phyloP scores from a whole-genome alignment of 2,329 filamentous ascomycete species.

The Diaporthe capsici region DNA sequence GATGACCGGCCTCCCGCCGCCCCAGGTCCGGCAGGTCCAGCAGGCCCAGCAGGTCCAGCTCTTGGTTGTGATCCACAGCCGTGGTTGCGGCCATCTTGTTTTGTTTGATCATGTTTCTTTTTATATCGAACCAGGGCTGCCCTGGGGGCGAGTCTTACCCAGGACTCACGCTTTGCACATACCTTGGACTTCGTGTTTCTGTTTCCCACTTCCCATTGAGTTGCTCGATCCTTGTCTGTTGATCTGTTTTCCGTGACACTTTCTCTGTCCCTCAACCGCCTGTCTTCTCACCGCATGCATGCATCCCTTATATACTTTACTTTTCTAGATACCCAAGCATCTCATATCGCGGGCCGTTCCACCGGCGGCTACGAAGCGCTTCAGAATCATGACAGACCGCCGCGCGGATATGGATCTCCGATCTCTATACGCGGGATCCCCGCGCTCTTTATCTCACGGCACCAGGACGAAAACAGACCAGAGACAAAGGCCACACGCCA shows the following conservation, averaged over 20 bases:
- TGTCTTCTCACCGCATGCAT: slow-evolving; percentile 20
- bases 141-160: slow-evolving; percentile 15
- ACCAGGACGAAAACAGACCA: slow-evolving; percentile 7
- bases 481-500: slow-evolving; percentile 30
- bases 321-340: neutral
- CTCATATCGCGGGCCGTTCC: slow-evolving; percentile 20
- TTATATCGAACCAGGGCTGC: slow-evolving; percentile 18
- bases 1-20: slow-evolving; percentile 27
- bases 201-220: slow-evolving; percentile 5
- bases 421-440: slow-evolving; percentile 37
- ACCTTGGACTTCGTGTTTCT: slow-evolving; percentile 2
- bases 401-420: slow-evolving; percentile 33
- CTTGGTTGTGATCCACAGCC: slow-evolving; percentile 23
- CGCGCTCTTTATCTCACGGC: slow-evolving; percentile 18
- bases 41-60: slow-evolving; percentile 18
- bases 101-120: slow-evolving; percentile 39
- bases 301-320: slow-evolving; percentile 31
- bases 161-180: neutral
- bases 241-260: neutral
- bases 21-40: neutral
- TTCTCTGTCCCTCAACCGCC: neutral
- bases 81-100: slow-evolving; percentile 33
- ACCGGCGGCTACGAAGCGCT: slow-evolving; percentile 42
- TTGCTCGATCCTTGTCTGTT: slow-evolving; percentile 17
- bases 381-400: neutral